phyloP scores from a whole-genome alignment of 805 yeast genomes.

The Grigorovia yakushimaensis region DNA sequence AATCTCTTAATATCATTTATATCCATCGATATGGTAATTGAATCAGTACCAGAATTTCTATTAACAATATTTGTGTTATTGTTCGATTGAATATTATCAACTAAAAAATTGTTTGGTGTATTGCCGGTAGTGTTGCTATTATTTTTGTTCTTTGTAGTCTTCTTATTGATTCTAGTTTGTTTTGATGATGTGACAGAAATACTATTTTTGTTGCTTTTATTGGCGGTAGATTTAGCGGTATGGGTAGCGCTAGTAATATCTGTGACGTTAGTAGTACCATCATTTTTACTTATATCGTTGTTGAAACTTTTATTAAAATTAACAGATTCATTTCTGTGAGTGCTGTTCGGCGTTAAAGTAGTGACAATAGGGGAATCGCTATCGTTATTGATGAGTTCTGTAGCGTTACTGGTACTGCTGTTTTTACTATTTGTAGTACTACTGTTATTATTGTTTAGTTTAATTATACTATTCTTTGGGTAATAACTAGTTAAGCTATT shows the following conservation, averaged over 20 bases:
- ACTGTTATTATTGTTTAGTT: not conserved
- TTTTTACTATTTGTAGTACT: not conserved
- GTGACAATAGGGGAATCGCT: no score
- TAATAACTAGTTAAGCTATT: constrained; percentile 6
- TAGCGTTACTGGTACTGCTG: not conserved
- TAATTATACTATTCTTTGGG: not conserved
- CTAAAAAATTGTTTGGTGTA: no score
- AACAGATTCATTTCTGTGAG: no score
- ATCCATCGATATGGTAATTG: not conserved
- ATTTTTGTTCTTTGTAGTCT: no score
- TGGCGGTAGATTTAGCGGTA: not conserved
- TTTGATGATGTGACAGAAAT: no score
- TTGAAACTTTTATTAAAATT: no score
- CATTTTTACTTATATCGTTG: not conserved
- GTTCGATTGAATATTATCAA: no score
- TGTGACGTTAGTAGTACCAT: not conserved
- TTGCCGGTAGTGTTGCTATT: no score
- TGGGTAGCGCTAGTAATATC: not conserved
- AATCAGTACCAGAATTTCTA: not conserved
- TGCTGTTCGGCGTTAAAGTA: no score
- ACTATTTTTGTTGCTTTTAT: no score
- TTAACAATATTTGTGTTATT: not conserved
- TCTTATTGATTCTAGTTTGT: no score
- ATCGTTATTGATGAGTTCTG: not conserved
- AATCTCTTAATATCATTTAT: not conserved